These are phyloP conservation scores for Butyriboletus appendiculatus DNA, from an alignment of 1,284 basidiomycete species.

Conservation along the genomic window DNA sequence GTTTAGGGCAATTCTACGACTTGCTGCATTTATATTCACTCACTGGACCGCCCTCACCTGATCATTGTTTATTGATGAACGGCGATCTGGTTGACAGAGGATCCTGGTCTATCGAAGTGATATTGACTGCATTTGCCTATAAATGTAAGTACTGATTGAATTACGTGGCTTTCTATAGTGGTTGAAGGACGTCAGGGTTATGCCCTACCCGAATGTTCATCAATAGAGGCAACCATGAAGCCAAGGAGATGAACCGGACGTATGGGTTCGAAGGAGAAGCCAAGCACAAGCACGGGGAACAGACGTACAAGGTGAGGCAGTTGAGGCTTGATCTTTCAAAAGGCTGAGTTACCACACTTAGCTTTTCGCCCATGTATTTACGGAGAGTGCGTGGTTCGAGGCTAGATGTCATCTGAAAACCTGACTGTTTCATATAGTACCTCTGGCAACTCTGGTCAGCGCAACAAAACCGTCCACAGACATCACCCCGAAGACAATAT, in stretches of 20 bases:
- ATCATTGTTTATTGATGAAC: constrained; percentile 89
- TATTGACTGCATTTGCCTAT: constrained; percentile 91
- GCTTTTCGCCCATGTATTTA: constrained; percentile 93
- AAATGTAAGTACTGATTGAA: constrained; percentile 67
- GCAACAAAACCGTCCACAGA: constrained; percentile 64
- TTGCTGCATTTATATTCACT: constrained; percentile 85
- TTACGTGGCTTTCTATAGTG: constrained; percentile 9
- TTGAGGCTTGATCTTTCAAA: not conserved
- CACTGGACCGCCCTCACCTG: constrained; percentile 82
- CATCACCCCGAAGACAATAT: constrained; percentile 53
- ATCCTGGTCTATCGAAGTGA: constrained; percentile 97
- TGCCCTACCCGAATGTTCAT: constrained; percentile 87
- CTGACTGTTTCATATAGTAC: constrained; percentile 54
- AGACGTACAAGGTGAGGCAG: constrained; percentile 76
- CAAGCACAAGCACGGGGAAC: constrained; percentile 93
- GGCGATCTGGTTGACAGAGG: constrained; percentile 98
- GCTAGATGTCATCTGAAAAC: not conserved
- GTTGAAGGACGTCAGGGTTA: constrained; percentile 58
- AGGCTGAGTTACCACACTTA: constrained; percentile 37
- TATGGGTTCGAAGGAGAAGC: constrained; percentile 98
- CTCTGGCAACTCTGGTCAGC: constrained; percentile 84
- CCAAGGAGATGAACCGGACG: constrained; percentile 86
- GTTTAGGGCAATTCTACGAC: constrained; percentile 90
- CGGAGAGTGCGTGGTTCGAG: constrained; percentile 60
- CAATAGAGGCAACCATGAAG: constrained; percentile 97